Percentiles rank a stretch among this genome's conserved stretches.
phyloP scores from a whole-genome alignment of 169 alveolate genomes.

The Miamiensis avidus region DNA sequence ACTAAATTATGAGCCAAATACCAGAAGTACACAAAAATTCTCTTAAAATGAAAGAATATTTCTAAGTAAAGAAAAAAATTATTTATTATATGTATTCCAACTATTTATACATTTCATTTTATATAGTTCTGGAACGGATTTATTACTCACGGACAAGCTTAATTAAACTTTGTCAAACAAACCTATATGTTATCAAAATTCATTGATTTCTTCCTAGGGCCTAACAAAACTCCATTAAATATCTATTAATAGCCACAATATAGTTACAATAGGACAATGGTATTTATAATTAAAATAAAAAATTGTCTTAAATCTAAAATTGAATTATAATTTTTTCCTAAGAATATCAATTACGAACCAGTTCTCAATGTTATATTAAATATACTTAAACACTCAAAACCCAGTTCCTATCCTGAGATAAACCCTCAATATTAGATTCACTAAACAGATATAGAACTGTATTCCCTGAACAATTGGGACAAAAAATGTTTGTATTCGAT shows the following conservation, averaged over 20 bases:
- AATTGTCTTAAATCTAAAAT: no score
- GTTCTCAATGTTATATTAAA: not conserved
- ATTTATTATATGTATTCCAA: no score
- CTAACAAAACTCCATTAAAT: not conserved
- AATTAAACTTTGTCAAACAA: not conserved
- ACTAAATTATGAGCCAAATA: no score
- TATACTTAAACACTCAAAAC: not conserved
- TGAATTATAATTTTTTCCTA: no score
- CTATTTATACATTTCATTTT: no score
- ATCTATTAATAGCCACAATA: not conserved
- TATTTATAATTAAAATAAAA: no score
- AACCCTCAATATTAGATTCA: slow-evolving; percentile 26
- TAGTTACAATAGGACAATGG: not conserved
- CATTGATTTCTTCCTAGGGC: not conserved
- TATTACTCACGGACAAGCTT: not conserved
- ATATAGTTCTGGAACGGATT: not conserved
- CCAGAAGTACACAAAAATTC: no score
- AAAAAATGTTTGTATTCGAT: slow-evolving; percentile 14
- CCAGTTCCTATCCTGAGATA: slow-evolving; percentile 14
- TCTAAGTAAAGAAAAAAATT: no score
- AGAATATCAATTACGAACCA: not conserved
- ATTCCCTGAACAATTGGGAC: not conserved
- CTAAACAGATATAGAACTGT: slow-evolving; percentile 3
- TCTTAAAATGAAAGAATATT: no score
- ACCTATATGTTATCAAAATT: not conserved